A percentile compares a stretch with the other conserved stretches of the same genome.
Conservation (phyloP, 2,329 filamentous ascomycete genomes). For the Penicillium sclerotiorum region DNA sequence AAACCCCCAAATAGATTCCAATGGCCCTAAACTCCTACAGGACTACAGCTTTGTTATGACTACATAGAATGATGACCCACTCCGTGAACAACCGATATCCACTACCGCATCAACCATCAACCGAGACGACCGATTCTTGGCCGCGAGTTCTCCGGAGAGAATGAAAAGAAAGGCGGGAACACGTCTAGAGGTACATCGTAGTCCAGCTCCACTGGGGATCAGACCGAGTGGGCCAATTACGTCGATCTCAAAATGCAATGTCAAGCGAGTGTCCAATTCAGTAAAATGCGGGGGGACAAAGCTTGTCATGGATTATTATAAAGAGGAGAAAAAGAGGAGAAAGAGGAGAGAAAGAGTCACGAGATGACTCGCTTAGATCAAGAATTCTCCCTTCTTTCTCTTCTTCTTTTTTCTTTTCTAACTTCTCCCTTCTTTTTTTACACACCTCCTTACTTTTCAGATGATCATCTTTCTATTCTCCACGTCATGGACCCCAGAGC, state of each 20-base stretch:
- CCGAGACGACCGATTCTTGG: not conserved
- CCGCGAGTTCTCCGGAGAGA: not conserved
- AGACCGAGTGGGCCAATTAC: conserved; percentile 12
- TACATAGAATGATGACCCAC: not conserved
- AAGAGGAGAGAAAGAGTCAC: not conserved
- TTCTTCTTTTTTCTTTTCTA: too few relatives aligned
- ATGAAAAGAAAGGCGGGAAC: not conserved
- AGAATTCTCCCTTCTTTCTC: too few relatives aligned
- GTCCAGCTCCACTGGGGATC: not conserved
- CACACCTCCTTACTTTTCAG: too few relatives aligned
- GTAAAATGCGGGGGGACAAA: conserved; percentile 1
- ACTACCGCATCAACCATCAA: conserved; percentile 2
- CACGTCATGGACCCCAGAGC: conserved; percentile 15
- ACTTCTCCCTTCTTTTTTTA: too few relatives aligned
- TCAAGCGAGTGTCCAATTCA: conserved; percentile 2
- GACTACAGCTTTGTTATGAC: not conserved
- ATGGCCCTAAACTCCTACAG: too few relatives aligned
- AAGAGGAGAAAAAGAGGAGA: not conserved
- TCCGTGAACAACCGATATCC: conserved; percentile 1
- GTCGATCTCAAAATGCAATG: conserved; percentile 9
- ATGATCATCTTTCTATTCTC: conserved; percentile 1
- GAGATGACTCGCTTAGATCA: conserved; percentile 2
- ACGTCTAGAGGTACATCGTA: not conserved
- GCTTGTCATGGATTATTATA: not conserved
- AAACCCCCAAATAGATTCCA: not conserved